Base-by-base conservation (phyloP, 371 early-diverging fungal species). In the Umbelopsis sp. region DNA sequence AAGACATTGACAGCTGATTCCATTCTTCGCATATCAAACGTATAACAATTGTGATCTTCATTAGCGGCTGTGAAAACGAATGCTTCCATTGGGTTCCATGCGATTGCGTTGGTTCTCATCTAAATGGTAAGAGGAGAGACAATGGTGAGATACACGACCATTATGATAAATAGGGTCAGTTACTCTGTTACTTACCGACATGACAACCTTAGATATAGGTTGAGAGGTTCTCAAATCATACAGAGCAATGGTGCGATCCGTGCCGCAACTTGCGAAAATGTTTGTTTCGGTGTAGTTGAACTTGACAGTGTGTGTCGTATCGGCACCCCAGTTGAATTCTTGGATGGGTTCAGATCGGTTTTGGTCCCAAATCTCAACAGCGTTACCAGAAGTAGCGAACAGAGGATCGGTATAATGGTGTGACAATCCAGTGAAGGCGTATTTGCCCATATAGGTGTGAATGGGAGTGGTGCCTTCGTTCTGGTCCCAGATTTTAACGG, bases 21-120 rank as follows among this genome's bases (percentile, higher is more conserved):
- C 86, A 98, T 86, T 51, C 93, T 94, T 51, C 99, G 89, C 95
- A 99, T 97, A 80, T 99, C 99, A 74, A 97, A 97, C 2, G 89
- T 87, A 80, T 99, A 99, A 53, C 89, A 86, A 74, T 97, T 98
- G 75, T 95, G 96, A 86, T 99, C 98, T 86, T 99, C 99, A 83
- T 95, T 99, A n/a, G 94, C 98, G 0, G 91, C 91, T 25, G 93
- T 89, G 80, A 99, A 98, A 67, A 89, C 93, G 75, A 89, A 94
- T 0, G 99, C 95, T 77, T 97, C 97, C 92, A 97, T 94, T 3
- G 99, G 99, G 76, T 99, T 99, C 98, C 99, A 99, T 18, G 94
- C 87, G 65, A 99, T 88, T 12, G 97, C 94, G 76, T 99, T 99
- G 25, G 96, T 91, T 69, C 89, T 88, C 81, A 96, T 82, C 65